A percentile compares a stretch with the other conserved stretches of the same genome.
phyloP scores from a whole-genome alignment of 2,329 filamentous ascomycete species.

The Clonostachys byssicola region DNA sequence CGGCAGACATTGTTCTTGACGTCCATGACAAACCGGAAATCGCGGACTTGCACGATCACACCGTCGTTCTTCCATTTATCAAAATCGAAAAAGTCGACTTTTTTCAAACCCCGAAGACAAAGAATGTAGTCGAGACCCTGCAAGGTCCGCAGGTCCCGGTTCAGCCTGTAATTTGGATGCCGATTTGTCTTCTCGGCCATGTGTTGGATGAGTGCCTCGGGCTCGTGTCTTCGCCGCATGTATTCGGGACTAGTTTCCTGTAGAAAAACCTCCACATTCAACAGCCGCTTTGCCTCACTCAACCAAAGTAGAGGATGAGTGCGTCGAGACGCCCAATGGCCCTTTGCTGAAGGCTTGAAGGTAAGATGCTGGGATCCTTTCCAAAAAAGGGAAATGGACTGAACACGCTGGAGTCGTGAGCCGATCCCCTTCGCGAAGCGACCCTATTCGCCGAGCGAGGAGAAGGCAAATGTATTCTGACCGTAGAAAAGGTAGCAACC shows the following conservation, averaged over 20 bases:
- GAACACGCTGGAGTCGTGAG: conserved; percentile 32
- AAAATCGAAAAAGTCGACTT: conserved; percentile 35
- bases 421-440: conserved; percentile 39
- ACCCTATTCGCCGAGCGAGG: conserved; percentile 46
- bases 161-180: conserved; percentile 33
- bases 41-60: conserved; percentile 11
- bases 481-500: conserved; percentile 41
- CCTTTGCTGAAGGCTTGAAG: neutral
- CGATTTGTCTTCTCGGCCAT: conserved; percentile 17
- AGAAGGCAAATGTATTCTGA: conserved; percentile 44
- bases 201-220: conserved; percentile 8
- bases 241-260: conserved; percentile 23
- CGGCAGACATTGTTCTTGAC: conserved; percentile 13
- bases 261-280: conserved; percentile 32
- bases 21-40: conserved; percentile 19
- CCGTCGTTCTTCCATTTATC: conserved; percentile 10
- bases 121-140: conserved; percentile 40
- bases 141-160: conserved; percentile 28
- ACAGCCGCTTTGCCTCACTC: conserved; percentile 27
- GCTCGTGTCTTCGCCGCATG: conserved; percentile 32
- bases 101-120: conserved; percentile 34
- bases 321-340: conserved; percentile 27
- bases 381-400: conserved; percentile 38
- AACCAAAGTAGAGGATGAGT: conserved; percentile 28
- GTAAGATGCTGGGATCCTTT: conserved; percentile 26